Evolutionary conservation across 352 stramenopile genomes (phyloP).

Genomic region (Phytophthora macrochlamydospora): DNA sequence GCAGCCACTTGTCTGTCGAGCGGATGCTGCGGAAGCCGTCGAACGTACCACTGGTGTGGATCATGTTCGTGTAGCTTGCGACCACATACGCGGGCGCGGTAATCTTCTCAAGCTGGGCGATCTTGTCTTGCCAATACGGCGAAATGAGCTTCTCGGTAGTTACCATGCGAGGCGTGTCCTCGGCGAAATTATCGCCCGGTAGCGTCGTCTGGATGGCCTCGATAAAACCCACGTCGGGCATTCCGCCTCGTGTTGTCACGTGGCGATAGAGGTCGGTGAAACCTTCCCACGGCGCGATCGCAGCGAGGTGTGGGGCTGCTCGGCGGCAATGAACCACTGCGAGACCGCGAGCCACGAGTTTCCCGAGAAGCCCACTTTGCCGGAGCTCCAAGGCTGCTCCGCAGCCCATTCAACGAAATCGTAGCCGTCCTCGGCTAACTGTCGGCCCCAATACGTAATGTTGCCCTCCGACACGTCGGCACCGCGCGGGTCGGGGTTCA

Average conservation of each 20-base stretch:
- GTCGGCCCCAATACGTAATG: constrained; percentile 1
- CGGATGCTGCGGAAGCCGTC: constrained; percentile 2
- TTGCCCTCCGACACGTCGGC: constrained; percentile 3
- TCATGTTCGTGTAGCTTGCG: constrained; percentile 2
- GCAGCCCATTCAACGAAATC: constrained; percentile 7
- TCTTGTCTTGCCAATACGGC: constrained; percentile 4
- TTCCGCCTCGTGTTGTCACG: not conserved
- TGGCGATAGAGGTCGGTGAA: not conserved
- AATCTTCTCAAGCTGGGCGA: constrained; percentile 2
- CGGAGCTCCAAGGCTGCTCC: constrained; percentile 3
- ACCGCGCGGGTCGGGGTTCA: not conserved
- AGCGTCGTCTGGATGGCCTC: constrained; percentile 4
- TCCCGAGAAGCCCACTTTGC: constrained; percentile 4
- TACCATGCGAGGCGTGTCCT: not conserved
- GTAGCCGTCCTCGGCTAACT: constrained; percentile 8
- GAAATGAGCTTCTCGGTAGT: not conserved
- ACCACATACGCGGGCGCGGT: constrained; percentile 1
- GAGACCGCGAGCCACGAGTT: constrained; percentile 5
- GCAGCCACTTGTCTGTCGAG: constrained; percentile 4
- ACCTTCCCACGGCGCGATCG: constrained; percentile 2
- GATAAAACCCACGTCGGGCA: constrained; percentile 1
- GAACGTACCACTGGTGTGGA: not conserved
- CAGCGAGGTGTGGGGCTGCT: constrained; percentile 3
- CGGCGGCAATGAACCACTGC: constrained; percentile 3
- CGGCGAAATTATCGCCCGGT: constrained; percentile 1